These are phyloP conservation scores for Tremella yokohamensis DNA, from an alignment of 768 basidiomycete species.

Conservation along the genomic window DNA sequence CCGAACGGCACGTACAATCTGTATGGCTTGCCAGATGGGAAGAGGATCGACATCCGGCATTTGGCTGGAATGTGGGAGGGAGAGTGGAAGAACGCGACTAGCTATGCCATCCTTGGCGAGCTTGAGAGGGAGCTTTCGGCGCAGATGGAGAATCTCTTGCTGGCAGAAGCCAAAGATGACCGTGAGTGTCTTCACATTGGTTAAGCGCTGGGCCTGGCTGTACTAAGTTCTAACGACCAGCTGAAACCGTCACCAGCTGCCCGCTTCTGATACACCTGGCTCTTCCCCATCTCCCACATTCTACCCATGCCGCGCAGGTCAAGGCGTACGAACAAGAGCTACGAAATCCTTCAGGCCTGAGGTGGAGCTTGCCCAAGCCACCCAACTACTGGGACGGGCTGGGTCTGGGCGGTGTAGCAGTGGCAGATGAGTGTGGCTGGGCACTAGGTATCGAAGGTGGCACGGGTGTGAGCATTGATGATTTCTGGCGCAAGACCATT, in stretches of 20 bases:
- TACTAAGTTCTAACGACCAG: background rate
- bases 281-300: slow-evolving; percentile 33
- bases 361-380: slow-evolving; percentile 23
- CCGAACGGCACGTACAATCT: slow-evolving; percentile 46
- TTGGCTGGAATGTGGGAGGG: background rate
- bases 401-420: slow-evolving; percentile 58
- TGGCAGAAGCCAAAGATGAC: slow-evolving; percentile 27
- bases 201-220: background rate
- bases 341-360: slow-evolving; percentile 38
- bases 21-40: slow-evolving; percentile 41
- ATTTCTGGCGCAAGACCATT: slow-evolving; percentile 71
- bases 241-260: slow-evolving; percentile 23
- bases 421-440: slow-evolving; percentile 78
- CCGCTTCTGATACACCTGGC: slow-evolving; percentile 40
- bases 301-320: slow-evolving; percentile 20
- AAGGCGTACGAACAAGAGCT: slow-evolving; percentile 40
- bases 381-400: slow-evolving; percentile 38
- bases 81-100: slow-evolving; percentile 18
- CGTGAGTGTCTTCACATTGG: slow-evolving; percentile 29
- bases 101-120: slow-evolving; percentile 39
- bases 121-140: slow-evolving; percentile 37
- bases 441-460: slow-evolving; percentile 65
- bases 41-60: slow-evolving; percentile 40
- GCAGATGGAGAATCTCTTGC: slow-evolving; percentile 24
- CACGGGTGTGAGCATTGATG: slow-evolving; percentile 59